Evolutionary conservation across 2,329 filamentous ascomycete species (phyloP).

Genomic region (Fusarium xylarioides): DNA sequence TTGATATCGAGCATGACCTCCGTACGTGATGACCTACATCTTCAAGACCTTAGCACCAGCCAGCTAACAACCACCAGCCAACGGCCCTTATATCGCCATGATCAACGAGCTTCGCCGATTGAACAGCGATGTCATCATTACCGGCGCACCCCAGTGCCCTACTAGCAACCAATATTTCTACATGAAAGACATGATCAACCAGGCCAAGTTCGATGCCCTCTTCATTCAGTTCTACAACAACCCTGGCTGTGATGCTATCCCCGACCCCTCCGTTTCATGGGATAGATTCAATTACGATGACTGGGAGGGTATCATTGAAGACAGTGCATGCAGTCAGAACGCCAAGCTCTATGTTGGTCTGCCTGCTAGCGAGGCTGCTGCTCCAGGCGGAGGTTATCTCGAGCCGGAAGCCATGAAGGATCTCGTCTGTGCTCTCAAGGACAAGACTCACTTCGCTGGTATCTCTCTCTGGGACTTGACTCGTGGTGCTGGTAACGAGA

Average conservation of each 20-base stretch:
- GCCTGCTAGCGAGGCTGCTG: constrained; percentile 44
- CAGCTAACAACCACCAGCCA: constrained; percentile 37
- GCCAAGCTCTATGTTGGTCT: constrained; percentile 59
- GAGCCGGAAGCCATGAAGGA: constrained; percentile 45
- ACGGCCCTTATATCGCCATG: constrained; percentile 51
- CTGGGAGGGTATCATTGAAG: constrained; percentile 50
- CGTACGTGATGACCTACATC: constrained; percentile 38
- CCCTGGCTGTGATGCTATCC: constrained; percentile 48
- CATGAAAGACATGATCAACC: constrained; percentile 51
- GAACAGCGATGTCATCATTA: constrained; percentile 49
- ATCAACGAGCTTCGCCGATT: constrained; percentile 48
- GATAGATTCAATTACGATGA: constrained; percentile 54
- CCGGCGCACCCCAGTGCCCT: constrained; percentile 58
- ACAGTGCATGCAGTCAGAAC: constrained; percentile 48
- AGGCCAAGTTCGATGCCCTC: constrained; percentile 53
- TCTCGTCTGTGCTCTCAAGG: constrained; percentile 52
- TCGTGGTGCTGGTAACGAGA: constrained; percentile 44
- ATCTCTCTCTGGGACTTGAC: constrained; percentile 58
- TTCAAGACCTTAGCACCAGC: background rate
- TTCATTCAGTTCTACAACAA: constrained; percentile 64
- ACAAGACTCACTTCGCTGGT: constrained; percentile 54
- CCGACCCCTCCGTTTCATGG: constrained; percentile 40
- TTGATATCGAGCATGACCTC: constrained; percentile 51
- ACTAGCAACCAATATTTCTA: constrained; percentile 41
- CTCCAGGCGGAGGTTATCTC: constrained; percentile 48